These are phyloP conservation scores for Kwoniella shandongensis DNA, from an alignment of 768 basidiomycete species.

Conservation along the genomic window DNA sequence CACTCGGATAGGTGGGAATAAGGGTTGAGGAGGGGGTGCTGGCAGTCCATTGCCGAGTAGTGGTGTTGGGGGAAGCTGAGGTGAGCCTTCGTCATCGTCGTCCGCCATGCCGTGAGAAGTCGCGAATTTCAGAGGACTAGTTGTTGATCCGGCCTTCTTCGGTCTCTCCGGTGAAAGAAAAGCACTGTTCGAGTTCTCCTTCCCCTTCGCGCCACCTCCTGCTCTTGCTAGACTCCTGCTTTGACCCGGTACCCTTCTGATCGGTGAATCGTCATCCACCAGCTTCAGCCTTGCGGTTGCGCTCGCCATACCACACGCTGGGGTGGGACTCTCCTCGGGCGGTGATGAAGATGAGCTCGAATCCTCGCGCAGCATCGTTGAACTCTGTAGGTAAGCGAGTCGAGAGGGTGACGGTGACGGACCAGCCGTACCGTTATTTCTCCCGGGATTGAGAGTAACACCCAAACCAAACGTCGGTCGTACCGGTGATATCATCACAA, in stretches of 20 bases:
- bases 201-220: constrained; percentile 1
- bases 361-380: constrained; percentile 16
- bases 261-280: constrained; percentile 46
- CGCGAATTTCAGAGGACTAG: constrained; percentile 37
- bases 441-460: constrained; percentile 2
- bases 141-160: constrained; percentile 9
- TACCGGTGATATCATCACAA: constrained; percentile 49
- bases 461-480: constrained; percentile 19
- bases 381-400: constrained; percentile 13
- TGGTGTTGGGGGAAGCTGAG: constrained; percentile 32
- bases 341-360: constrained; percentile 26
- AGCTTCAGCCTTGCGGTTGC: constrained; percentile 38
- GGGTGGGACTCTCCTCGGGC: constrained; percentile 41
- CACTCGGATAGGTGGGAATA: constrained; percentile 39
- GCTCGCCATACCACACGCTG: constrained; percentile 42
- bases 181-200: constrained; percentile 10
- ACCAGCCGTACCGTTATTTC: not conserved
- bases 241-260: constrained; percentile 40
- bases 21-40: constrained; percentile 38
- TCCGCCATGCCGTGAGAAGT: constrained; percentile 7
- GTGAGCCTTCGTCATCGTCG: constrained; percentile 33
- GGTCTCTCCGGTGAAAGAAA: constrained; percentile 18
- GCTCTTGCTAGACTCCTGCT: constrained; percentile 31
- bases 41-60: constrained; percentile 21
- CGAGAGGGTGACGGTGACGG: constrained; percentile 17